Base-by-base conservation (phyloP, 208 protist genomes). In the Leptomonas pyrrhocoris region DNA sequence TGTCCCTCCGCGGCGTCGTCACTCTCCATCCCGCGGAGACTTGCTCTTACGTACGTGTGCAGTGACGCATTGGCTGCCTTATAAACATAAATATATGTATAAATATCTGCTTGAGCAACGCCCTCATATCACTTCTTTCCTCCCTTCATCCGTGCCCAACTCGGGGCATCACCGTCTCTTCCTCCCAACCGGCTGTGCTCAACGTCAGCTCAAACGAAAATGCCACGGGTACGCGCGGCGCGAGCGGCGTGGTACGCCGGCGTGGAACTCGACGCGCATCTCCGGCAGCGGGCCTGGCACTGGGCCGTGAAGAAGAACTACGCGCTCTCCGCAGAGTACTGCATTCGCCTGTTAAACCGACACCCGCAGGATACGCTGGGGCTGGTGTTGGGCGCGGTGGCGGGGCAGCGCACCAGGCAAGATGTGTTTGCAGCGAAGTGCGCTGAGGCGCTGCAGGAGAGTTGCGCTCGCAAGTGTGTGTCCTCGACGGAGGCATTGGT, bases 311-410 rank as follows among this genome's bases (percentile, higher is more conserved):
- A 49, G 23, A 62, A 67, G 1, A 93, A 94, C 74, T 93, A 85
- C 59, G 88, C 88, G 11, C 75, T 96, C n/a, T 77, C 91, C 0
- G 80, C 88, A 2, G 91, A 96, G 69, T 96, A 94, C 73, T 73
- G 79, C 31, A 93, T 96, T 62, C 91, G 87, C 11, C 54, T 92
- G 0, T 59, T 96, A 6, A 96, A 94, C 53, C 77, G 79, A 0
- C 80, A 83, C 51, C 79, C 84, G 3, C 73, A 75, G 2, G 88
- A 94, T 62, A 77, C 85, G 27, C 38, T 85, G 13, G 77, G 61
- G 0, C 78, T 96, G 15, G 64, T 90, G 15, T 68, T 94, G 13
- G 91, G 91, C n/a, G 85, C 87, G 55, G 38, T 89, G 19, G 59
- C 70, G 0, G 91, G 77, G 0, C 53, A 61, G 34, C 77, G 69